phyloP scores from a whole-genome alignment of 1,139 yeast genomes.

The Debaryomycetaceae sp. region DNA sequence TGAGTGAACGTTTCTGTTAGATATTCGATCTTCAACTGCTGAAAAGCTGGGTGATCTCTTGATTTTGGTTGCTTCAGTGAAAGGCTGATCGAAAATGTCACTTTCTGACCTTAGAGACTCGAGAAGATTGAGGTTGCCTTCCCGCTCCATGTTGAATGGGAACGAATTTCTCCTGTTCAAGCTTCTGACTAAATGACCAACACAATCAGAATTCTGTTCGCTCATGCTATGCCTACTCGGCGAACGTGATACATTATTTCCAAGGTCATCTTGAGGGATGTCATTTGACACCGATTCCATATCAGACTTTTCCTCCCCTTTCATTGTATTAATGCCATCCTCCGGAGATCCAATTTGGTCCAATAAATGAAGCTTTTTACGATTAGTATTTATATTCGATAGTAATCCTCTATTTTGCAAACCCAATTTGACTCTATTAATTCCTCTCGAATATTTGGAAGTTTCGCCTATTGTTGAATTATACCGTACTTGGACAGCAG shows the following conservation, averaged over 20 bases:
- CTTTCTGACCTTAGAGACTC: conserved; percentile 16
- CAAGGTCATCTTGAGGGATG: not conserved
- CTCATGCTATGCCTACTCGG: not conserved
- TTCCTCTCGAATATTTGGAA: conserved; percentile 32
- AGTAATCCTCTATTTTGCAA: conserved; percentile 23
- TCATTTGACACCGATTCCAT: not conserved
- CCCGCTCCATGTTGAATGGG: conserved; percentile 25
- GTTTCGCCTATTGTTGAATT: conserved; percentile 15
- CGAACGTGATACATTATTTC: not conserved
- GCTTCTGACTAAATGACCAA: conserved; percentile 14
- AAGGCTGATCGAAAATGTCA: conserved; percentile 15
- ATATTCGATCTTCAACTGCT: conserved; percentile 33
- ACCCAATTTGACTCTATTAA: conserved; percentile 36
- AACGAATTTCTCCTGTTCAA: conserved; percentile 44
- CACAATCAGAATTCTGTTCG: not conserved
- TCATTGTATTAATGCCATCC: conserved; percentile 3
- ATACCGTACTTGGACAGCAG: conserved; percentile 18
- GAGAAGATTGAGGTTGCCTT: conserved; percentile 28
- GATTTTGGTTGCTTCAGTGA: conserved; percentile 5
- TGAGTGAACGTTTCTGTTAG: conserved; percentile 2
- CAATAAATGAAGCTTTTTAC: not conserved
- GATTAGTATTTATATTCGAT: not conserved
- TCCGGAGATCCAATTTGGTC: not conserved
- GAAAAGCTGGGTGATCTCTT: conserved; percentile 42
- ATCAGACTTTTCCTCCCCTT: not conserved